phyloP scores from a whole-genome alignment of 2,329 filamentous ascomycete species.

The Colletotrichum sp. region DNA sequence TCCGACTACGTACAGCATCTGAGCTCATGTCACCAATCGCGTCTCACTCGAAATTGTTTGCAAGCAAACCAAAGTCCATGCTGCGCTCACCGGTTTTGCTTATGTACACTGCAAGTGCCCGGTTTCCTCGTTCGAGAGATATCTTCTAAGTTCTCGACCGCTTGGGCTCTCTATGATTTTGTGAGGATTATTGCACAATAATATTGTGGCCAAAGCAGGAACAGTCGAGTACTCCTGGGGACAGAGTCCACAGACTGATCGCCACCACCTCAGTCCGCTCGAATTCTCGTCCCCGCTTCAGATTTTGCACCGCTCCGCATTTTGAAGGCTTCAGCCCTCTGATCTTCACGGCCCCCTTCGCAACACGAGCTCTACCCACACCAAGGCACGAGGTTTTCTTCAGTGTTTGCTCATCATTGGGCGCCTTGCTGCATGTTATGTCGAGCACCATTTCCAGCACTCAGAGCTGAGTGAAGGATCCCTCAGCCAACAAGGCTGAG shows the following conservation, averaged over 20 bases:
- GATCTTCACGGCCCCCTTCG: neutral
- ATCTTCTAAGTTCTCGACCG: no score
- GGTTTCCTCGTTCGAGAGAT: neutral
- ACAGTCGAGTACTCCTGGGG: neutral
- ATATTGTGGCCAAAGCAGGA: neutral
- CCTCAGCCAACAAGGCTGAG: neutral
- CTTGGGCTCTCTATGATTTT: no score
- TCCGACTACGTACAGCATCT: neutral
- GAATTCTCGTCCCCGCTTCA: neutral
- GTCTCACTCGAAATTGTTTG: neutral
- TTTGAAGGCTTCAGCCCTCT: neutral
- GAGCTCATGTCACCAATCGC: neutral
- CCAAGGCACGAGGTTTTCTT: neutral
- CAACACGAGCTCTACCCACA: neutral
- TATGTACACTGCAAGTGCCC: neutral
- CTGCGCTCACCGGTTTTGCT: neutral
- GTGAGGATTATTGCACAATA: neutral
- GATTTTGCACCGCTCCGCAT: neutral
- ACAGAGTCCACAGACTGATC: neutral
- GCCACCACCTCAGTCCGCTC: neutral
- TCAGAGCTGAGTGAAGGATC: neutral
- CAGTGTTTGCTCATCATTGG: neutral
- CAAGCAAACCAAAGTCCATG: neutral
- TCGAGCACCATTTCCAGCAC: neutral
- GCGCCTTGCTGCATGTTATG: neutral